A percentile compares a stretch with the other conserved stretches of the same genome.
These are phyloP conservation scores for Vitis riparia DNA, from an alignment of 164 flowering plant genomes.

Conservation along the genomic window DNA sequence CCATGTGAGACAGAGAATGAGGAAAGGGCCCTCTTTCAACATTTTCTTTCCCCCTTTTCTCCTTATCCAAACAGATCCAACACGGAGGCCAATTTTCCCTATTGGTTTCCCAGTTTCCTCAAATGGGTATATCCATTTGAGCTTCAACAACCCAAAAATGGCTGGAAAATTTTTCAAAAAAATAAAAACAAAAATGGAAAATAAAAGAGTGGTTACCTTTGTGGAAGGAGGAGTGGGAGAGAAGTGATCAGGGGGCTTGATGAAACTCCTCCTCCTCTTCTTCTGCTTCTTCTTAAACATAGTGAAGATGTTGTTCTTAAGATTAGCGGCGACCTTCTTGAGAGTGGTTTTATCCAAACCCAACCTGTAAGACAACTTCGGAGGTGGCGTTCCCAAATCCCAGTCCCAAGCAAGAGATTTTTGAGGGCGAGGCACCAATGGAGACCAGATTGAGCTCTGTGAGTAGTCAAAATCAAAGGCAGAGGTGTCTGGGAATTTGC, in stretches of 20 bases:
- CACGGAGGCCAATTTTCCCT: too few species aligned
- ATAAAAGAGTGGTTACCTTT: constrained; percentile 18
- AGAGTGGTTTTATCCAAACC: constrained; percentile 3
- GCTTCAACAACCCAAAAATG: not conserved
- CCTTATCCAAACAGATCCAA: too few species aligned
- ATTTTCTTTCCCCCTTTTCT: too few species aligned
- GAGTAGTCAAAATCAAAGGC: constrained; percentile 81
- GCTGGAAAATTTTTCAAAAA: not conserved
- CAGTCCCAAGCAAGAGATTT: constrained; percentile 3
- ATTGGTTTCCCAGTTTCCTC: too few species aligned
- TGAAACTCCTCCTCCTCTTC: constrained; percentile 18
- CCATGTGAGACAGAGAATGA: too few species aligned
- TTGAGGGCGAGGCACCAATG: constrained; percentile 49
- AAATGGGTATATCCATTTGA: too few species aligned
- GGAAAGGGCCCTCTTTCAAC: too few species aligned
- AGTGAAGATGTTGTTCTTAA: constrained; percentile 14
- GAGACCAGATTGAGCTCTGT: constrained; percentile 92
- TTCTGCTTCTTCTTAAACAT: constrained; percentile 12
- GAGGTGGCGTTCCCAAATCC: constrained; percentile 6
- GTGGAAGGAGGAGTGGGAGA: constrained; percentile 10
- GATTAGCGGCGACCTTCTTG: constrained; percentile 13
- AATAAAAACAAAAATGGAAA: not conserved
- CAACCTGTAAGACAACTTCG: constrained; percentile 20
- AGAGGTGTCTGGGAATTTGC: constrained; percentile 80
- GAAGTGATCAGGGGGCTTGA: not conserved